These are phyloP conservation scores for Talaromyces sp. DNA, from an alignment of 2,329 filamentous ascomycete genomes.

Conservation along the genomic window DNA sequence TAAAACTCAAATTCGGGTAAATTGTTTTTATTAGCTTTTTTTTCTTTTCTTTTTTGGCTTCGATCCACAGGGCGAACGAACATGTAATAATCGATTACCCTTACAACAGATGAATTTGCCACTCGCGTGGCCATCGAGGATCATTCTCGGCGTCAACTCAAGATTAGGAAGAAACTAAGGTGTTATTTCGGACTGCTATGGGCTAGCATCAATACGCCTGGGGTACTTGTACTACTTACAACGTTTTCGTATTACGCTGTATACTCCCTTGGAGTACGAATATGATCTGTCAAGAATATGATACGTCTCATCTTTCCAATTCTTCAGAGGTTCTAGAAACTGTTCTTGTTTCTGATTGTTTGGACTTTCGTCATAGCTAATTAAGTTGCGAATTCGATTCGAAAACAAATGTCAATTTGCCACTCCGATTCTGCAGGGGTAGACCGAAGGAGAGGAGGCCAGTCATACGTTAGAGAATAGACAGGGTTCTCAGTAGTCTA, in stretches of 20 bases:
- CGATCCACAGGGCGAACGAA: background rate
- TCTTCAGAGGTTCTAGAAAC: background rate
- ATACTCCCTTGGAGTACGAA: too few species aligned
- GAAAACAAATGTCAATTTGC: background rate
- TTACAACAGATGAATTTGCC: background rate
- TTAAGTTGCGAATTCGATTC: background rate
- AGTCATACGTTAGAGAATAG: background rate
- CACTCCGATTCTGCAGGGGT: background rate
- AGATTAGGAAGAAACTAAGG: background rate
- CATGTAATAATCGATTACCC: background rate
- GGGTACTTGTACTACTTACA: background rate
- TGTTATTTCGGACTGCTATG: background rate
- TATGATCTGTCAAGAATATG: background rate
- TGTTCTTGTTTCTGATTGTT: background rate
- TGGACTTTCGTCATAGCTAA: background rate
- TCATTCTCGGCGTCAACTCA: constrained; percentile 11
- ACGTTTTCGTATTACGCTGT: background rate
- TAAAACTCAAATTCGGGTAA: background rate
- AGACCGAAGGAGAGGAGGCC: background rate
- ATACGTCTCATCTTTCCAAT: background rate
- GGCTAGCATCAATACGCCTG: background rate
- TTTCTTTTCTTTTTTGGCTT: background rate
- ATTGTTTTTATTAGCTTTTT: background rate
- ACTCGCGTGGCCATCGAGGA: constrained; percentile 13
- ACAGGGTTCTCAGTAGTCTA: background rate